Evolutionary conservation across 2,329 filamentous ascomycete genomes (phyloP), one percentile per base, ranked within the genome.

Genomic region (Exophiala oligosperma): DNA sequence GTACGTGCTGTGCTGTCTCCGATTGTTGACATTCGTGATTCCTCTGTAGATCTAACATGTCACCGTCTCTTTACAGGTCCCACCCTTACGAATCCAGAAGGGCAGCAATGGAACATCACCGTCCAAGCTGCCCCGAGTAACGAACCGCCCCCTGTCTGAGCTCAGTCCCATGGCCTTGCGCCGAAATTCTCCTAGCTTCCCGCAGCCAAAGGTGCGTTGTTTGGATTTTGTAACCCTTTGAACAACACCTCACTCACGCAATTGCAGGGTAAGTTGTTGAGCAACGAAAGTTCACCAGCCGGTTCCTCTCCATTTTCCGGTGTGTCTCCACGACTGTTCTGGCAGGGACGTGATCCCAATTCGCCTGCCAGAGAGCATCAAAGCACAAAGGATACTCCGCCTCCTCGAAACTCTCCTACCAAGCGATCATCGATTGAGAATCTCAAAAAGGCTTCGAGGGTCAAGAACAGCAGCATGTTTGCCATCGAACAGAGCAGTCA

Each of bases 391-490:
- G 80, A 85, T 64, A 80, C 83, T 61, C 79, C n/a, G 4, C 40
- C 81, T 57, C 81, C 84, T 51, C 79, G 82, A 44, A 84, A 87
- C 6, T 88, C 88, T 47, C 86, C 90, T 23, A 87, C 85, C 57
- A 89, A 91, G 69, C 88, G 93, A 71, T 90, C 91, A 47, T 97
- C 93, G 17, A 92, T 99, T 66, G 94, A 99, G 81, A 92, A 92
- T 70, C 82, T 99, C 59, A 95, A 97, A 77, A 91, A 88, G 72
- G 92, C 92, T 32, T 96, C 93, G 55, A 89, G 94, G 60, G 94
- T 99, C 69, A 96, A 93, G 82, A 97, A 96, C 79, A 97, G 93
- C 82, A 96, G 88, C 77, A 97, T 97, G 81, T 91, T 96, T 72
- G 92, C 91, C 43, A 88, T 92, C 55, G 92, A 97, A 76, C 89